Base-by-base conservation (phyloP, 495 filamentous ascomycete species). In the Tuber microsphaerosporum region DNA sequence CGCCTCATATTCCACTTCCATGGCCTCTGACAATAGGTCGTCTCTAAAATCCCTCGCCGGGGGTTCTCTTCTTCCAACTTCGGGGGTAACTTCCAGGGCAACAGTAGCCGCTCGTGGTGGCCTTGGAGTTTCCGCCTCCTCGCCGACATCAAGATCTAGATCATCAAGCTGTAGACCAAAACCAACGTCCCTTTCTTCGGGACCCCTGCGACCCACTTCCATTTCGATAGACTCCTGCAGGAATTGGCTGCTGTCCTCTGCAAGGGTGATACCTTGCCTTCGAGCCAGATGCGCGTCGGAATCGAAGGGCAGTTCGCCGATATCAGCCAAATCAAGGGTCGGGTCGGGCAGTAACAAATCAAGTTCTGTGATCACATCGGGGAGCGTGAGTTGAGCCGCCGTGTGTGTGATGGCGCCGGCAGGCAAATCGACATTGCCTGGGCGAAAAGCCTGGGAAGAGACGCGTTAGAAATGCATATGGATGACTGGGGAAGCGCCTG, bases 331-430 rank as follows among this genome's bases (percentile, higher is more conserved):
- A 0, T 94, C 87, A 77, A 93, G 89, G 56, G 91, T 91, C 9
- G 91, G 88, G 82, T 93, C 92, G 61, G 93, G 89, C 71, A 92
- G 88, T 74, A 97, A 90, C 77, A 97, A 88, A 80, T 97, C 94
- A 43, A 93, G 89, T 78, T 96, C 93, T 31, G 94, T 97, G 73
- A 97, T 88, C 51, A 91, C 90, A 86, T 97, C 94, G 14, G 93
- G 93, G 69, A 97, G 88, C 81, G 91, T 92, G 75, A 93, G 89
- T 90, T 91, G 68, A 88, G 91, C 76, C 89, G 88, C 39, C 85
- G 89, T 74, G 90, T 86, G 76, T 85, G 88, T 45, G 87, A 77
- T 83, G 37, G 79, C 85, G 74, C 90, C 91, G 41, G 88, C 87
- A n/a, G 91, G 90, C 77, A 93, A 86, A 84, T 94, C 91, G 81